A percentile compares a stretch with the other conserved stretches of the same genome.
These are phyloP conservation scores for Spiromyces aspiralis DNA, from an alignment of 371 early-diverging fungal species.

Conservation along the genomic window DNA sequence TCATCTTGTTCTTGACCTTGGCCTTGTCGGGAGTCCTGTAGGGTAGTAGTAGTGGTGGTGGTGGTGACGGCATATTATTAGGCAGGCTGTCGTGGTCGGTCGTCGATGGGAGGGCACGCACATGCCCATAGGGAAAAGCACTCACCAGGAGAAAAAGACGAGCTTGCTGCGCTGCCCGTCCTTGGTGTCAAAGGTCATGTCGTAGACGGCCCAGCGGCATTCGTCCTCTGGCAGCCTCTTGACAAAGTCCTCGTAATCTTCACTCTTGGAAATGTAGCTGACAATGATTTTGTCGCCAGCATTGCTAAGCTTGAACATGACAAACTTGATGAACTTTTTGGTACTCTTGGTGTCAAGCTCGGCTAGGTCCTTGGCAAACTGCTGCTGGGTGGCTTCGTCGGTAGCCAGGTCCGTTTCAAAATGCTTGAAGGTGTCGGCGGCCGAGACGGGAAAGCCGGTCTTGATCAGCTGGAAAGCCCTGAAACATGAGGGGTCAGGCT, in stretches of 20 bases:
- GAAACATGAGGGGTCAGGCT: not conserved
- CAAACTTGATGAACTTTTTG: conserved; percentile 49
- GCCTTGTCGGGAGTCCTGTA: conserved; percentile 72
- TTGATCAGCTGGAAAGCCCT: not conserved
- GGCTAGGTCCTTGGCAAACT: not conserved
- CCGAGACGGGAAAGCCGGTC: not conserved
- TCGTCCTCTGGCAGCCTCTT: conserved; percentile 40
- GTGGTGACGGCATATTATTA: conserved; percentile 2
- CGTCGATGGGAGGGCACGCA: too few relatives aligned
- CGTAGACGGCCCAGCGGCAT: conserved; percentile 72
- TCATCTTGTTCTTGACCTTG: conserved; percentile 71
- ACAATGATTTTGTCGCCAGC: conserved; percentile 43
- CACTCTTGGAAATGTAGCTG: conserved; percentile 36
- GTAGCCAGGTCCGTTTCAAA: not conserved
- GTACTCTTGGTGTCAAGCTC: not conserved
- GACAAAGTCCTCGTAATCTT: conserved; percentile 50
- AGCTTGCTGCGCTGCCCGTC: conserved; percentile 59
- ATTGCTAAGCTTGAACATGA: conserved; percentile 60
- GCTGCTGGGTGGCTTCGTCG: not conserved
- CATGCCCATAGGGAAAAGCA: too few relatives aligned
- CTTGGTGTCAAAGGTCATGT: conserved; percentile 51
- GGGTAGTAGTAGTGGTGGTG: not conserved
- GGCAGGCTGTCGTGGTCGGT: too few relatives aligned
- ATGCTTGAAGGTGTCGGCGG: not conserved
- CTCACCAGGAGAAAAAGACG: conserved; percentile 42